Conservation (phyloP, 2,329 filamentous ascomycete genomes). For the Botrytis medusae region DNA sequence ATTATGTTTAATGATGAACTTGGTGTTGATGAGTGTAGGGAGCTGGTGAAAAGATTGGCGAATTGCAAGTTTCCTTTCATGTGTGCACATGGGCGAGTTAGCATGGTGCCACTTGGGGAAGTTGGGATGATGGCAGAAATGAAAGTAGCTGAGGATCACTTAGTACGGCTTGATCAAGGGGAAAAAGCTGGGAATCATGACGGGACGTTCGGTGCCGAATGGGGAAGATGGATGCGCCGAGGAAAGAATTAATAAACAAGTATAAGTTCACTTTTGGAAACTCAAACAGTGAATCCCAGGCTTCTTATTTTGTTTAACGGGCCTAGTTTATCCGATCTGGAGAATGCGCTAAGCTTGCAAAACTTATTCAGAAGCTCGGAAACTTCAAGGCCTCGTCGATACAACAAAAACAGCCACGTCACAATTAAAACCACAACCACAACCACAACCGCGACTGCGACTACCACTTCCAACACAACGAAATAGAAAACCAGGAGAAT, state of each 20-base stretch:
- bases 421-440: not conserved
- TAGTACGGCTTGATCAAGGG: not conserved
- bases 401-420: not conserved
- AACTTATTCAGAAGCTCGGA: not conserved
- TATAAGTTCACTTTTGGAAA: not conserved
- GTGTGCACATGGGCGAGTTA: constrained; percentile 76
- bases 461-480: not conserved
- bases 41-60: constrained; percentile 57
- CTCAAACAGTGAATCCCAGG: not conserved
- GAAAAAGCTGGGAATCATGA: not conserved
- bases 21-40: constrained; percentile 54
- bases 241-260: not conserved
- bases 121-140: constrained; percentile 34
- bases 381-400: not conserved
- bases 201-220: not conserved
- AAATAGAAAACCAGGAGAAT: not conserved
- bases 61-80: constrained; percentile 73
- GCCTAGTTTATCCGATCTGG: not conserved
- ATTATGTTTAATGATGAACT: constrained; percentile 84
- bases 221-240: constrained; percentile 4
- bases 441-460: not conserved
- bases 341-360: not conserved
- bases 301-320: not conserved
- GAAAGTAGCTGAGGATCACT: not conserved
- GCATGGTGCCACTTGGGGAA: constrained; percentile 62